Conservation (phyloP, 768 basidiomycete species). For the Trametes maxima region DNA sequence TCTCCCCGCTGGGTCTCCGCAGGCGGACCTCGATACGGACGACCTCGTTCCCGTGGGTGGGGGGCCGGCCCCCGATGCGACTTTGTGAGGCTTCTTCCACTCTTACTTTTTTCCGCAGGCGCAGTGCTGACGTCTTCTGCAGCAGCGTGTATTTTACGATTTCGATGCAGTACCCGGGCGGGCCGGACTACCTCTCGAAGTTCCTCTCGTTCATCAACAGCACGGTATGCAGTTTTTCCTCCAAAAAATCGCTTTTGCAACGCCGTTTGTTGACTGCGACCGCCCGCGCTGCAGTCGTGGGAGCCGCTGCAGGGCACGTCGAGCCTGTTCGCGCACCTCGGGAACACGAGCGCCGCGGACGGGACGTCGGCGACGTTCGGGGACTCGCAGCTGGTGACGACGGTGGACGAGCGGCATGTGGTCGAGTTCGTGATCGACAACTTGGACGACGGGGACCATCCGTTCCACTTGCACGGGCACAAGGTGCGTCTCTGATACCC, state of each 20-base stretch:
- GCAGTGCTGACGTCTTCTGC: not conserved
- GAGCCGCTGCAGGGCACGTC: constrained; percentile 27
- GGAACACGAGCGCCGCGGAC: constrained; percentile 13
- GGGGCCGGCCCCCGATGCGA: constrained; percentile 18
- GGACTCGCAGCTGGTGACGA: constrained; percentile 29
- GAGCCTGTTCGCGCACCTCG: constrained; percentile 25
- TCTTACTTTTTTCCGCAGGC: no score
- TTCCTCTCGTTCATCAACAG: constrained; percentile 37
- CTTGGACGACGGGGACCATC: constrained; percentile 36
- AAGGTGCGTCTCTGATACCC: constrained; percentile 13
- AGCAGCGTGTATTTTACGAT: constrained; percentile 28
- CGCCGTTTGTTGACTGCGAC: no score
- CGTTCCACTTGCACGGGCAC: constrained; percentile 45
- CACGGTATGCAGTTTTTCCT: constrained; percentile 24
- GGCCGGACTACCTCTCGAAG: constrained; percentile 18
- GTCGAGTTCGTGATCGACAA: constrained; percentile 33
- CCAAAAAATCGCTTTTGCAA: no score
- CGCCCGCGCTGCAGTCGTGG: constrained; percentile 25
- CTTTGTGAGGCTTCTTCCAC: constrained; percentile 10
- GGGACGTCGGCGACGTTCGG: constrained; percentile 21
- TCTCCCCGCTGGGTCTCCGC: constrained; percentile 13
- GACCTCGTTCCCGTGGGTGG: constrained; percentile 20
- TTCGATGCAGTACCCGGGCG: constrained; percentile 28
- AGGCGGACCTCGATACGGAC: constrained; percentile 14
- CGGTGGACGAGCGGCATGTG: constrained; percentile 26